These are phyloP conservation scores for Saccharum officinarum DNA, from an alignment of 176 grass and related monocot genomes.

Conservation along the genomic window DNA sequence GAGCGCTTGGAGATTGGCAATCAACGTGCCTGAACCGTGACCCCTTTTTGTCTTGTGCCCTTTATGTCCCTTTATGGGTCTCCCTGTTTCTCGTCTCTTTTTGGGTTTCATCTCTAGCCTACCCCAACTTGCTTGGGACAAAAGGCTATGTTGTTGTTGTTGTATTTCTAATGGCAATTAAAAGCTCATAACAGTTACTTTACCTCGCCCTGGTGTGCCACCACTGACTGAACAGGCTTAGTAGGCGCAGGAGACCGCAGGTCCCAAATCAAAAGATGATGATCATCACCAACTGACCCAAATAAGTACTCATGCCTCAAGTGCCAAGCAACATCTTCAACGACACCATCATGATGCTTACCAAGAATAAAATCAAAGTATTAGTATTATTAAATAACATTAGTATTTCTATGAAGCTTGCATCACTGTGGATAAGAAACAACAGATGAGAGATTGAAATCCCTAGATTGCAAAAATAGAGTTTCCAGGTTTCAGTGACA, in stretches of 20 bases:
- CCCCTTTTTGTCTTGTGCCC: too few species aligned
- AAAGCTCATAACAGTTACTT: slow-evolving; percentile 32
- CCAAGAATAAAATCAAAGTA: slow-evolving; percentile 28
- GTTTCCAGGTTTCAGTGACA: background rate
- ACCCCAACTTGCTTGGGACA: too few species aligned
- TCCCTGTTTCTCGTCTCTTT: too few species aligned
- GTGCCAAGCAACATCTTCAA: slow-evolving; percentile 99
- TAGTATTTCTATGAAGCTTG: slow-evolving; percentile 21
- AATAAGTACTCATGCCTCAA: slow-evolving; percentile 90
- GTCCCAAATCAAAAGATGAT: slow-evolving; percentile 85
- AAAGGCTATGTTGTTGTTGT: too few species aligned
- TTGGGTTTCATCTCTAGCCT: too few species aligned
- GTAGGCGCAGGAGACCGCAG: slow-evolving; percentile 46
- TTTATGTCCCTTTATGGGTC: too few species aligned
- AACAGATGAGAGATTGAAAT: background rate
- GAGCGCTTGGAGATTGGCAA: too few species aligned
- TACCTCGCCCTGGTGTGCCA: slow-evolving; percentile 96
- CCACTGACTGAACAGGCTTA: slow-evolving; percentile 82
- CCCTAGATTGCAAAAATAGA: slow-evolving; percentile 4
- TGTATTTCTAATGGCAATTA: slow-evolving; percentile 22
- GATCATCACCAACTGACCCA: slow-evolving; percentile 94
- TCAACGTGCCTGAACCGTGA: too few species aligned
- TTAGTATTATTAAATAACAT: slow-evolving; percentile 5
- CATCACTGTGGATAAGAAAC: background rate
- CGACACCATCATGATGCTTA: slow-evolving; percentile 89